Base-by-base conservation (phyloP, 176 grass and related monocot species). In the Raddia distichophylla region DNA sequence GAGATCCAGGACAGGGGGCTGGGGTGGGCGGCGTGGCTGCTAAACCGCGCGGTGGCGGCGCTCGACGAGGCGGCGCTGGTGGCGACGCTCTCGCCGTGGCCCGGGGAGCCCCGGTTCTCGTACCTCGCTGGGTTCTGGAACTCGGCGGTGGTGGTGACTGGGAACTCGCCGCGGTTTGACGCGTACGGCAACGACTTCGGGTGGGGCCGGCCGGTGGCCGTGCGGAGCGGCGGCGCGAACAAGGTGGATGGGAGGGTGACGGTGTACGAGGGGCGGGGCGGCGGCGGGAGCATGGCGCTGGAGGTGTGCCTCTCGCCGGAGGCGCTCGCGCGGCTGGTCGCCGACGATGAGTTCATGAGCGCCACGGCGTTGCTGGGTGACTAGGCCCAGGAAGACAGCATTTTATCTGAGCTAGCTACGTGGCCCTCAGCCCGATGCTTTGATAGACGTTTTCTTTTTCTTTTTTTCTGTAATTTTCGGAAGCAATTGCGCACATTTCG, bases 91-190 rank as follows among this genome's bases (percentile, higher is more conserved):
- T 40, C 37, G 37, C 37, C 37, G 37, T 40, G 37, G 37, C 37
- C 37, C 37, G 4, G 37, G 37, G 37, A 40, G 37, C 37, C 37
- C 37, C 37, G 1, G 37, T 40, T 40, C 37, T 40, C 37, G 37
- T 40, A 40, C 37, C 37, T 40, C 3, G 37, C 37, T 0, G 37
- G 37, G 37, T 40, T 40, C 37, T 40, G 37, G 37, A 40, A 40
- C 54, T 13, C 33, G 17, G 35, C 64, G 7, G 9, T 1, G 33
- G 1, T 85, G 34, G 15, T n/a, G 16, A 75, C 77, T 4, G 83
- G 27, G 3, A 80, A 48, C 55, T 92, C 87, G 13, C 87, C 90
- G 7, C 77, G 77, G 75, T 89, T 92, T 37, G 80, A 77, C 13
- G 64, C 47, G 22, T 77, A 49, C 8, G 63, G 73, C 6, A 89